Conservation (phyloP, 176 grass and related monocot species). For the Typha latifolia region DNA sequence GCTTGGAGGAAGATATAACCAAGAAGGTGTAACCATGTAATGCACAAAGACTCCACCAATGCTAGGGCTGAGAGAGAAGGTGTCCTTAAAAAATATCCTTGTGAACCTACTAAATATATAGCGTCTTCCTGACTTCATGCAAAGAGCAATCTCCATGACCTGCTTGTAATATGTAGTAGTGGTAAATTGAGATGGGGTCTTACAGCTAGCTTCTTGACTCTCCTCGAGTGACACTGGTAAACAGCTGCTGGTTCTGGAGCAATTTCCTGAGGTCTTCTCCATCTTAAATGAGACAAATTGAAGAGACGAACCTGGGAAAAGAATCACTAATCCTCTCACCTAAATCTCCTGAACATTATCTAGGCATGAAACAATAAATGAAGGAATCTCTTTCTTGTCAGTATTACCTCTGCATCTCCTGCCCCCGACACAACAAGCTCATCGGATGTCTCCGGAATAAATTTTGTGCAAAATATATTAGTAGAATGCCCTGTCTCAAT, state of each 20-base stretch:
- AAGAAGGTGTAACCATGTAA: too few species aligned
- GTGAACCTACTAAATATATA: too few species aligned
- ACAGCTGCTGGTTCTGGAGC: constrained; percentile 54
- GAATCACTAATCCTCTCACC: constrained; percentile 23
- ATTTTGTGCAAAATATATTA: constrained; percentile 94
- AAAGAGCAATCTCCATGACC: too few species aligned
- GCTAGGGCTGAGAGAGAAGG: too few species aligned
- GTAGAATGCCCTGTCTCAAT: constrained; percentile 83
- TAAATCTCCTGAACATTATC: background rate
- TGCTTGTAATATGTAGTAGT: too few species aligned
- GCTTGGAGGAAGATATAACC: too few species aligned
- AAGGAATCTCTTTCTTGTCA: background rate
- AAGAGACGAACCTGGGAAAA: constrained; percentile 80
- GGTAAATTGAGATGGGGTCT: constrained; percentile 20
- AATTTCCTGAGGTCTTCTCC: constrained; percentile 53
- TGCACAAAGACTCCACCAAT: too few species aligned
- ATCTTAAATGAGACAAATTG: constrained; percentile 68
- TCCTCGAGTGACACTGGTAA: constrained; percentile 83
- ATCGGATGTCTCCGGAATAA: constrained; percentile 83
- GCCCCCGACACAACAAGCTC: constrained; percentile 84
- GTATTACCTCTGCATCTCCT: constrained; percentile 76
- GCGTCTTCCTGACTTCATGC: too few species aligned
- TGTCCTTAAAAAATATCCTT: too few species aligned
- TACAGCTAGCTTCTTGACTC: constrained; percentile 97
- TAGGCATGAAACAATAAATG: background rate